Conservation (phyloP, 2,329 filamentous ascomycete genomes). For the Parastagonospora nodorum region DNA sequence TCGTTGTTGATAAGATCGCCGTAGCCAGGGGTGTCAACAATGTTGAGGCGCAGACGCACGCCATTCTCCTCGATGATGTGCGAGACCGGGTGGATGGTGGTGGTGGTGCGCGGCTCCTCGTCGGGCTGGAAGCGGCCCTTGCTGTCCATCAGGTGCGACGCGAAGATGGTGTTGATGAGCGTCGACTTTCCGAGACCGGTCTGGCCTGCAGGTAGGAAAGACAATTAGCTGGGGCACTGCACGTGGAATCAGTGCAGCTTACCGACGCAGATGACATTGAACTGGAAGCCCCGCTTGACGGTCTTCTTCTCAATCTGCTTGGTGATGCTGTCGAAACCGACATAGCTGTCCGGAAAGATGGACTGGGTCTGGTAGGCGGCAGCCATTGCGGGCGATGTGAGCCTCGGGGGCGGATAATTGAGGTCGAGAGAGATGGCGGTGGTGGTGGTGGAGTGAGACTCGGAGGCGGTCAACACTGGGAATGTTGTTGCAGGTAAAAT, state of each 20-base stretch:
- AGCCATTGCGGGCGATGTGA: slow-evolving; percentile 59
- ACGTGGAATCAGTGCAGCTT: slow-evolving; percentile 52
- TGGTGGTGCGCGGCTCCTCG: slow-evolving; percentile 92
- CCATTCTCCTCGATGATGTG: slow-evolving; percentile 99
- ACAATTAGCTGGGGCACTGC: slow-evolving; percentile 7
- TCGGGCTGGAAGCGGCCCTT: slow-evolving; percentile 93
- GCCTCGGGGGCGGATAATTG: slow-evolving; percentile 26
- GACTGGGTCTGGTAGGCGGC: slow-evolving; percentile 65
- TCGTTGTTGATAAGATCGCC: slow-evolving; percentile 99
- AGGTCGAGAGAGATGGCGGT: slow-evolving; percentile 12
- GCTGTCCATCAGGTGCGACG: slow-evolving; percentile 97
- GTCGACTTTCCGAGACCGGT: slow-evolving; percentile 99
- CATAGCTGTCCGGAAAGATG: slow-evolving; percentile 92
- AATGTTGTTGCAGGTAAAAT: slow-evolving; percentile 32
- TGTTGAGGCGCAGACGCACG: slow-evolving; percentile 95
- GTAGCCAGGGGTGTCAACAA: slow-evolving; percentile 97
- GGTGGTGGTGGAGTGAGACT: slow-evolving; percentile 10
- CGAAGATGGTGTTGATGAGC: slow-evolving; percentile 99
- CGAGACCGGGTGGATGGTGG: slow-evolving; percentile 96
- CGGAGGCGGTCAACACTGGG: slow-evolving; percentile 20
- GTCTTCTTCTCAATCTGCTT: slow-evolving; percentile 99
- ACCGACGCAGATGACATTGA: slow-evolving; percentile 99
- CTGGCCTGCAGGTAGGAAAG: slow-evolving; percentile 68
- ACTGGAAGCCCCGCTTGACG: slow-evolving; percentile 98
- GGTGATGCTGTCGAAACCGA: slow-evolving; percentile 99